Percentiles rank a stretch among this genome's conserved stretches.
Conservation (phyloP, 2,329 filamentous ascomycete genomes). For the Diplodia intermedia region DNA sequence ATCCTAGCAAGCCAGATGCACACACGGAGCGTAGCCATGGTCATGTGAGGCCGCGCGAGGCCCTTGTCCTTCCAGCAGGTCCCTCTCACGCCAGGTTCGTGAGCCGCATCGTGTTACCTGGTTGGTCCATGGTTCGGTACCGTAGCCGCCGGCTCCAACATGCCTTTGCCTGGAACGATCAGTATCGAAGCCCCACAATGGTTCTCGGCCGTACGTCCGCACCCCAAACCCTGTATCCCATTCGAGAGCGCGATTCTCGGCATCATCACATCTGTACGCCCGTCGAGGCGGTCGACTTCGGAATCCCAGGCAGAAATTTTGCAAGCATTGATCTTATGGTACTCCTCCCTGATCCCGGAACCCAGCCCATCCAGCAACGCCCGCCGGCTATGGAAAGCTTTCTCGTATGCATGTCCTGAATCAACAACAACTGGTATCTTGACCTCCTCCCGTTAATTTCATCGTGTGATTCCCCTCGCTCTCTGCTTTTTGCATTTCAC, state of each 20-base stretch:
- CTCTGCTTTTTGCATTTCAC: conserved; percentile 13
- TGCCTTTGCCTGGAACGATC: conserved; percentile 5
- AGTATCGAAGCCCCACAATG: conserved; percentile 1
- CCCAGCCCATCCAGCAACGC: conserved; percentile 31
- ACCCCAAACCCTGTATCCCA: conserved; percentile 10
- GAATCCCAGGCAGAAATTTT: conserved; percentile 27
- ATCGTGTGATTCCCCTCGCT: neutral
- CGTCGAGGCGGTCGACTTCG: conserved; percentile 26
- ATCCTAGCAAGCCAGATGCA: neutral
- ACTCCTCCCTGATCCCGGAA: conserved; percentile 32
- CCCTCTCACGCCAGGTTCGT: conserved; percentile 3
- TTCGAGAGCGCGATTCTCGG: conserved; percentile 19
- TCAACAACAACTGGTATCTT: conserved; percentile 30
- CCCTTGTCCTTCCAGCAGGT: conserved; percentile 20
- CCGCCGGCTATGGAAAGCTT: conserved; percentile 32
- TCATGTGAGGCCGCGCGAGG: conserved; percentile 19
- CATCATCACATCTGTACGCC: conserved; percentile 29
- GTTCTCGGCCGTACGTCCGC: neutral
- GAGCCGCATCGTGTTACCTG: conserved; percentile 26
- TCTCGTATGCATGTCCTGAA: conserved; percentile 30
- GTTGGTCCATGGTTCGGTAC: conserved; percentile 18
- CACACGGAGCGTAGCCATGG: neutral
- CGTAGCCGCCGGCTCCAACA: conserved; percentile 2
- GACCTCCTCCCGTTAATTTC: conserved; percentile 9
- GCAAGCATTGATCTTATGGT: conserved; percentile 32